Base-by-base conservation (phyloP, 768 basidiomycete genomes). In the Amyloporia xantha region DNA sequence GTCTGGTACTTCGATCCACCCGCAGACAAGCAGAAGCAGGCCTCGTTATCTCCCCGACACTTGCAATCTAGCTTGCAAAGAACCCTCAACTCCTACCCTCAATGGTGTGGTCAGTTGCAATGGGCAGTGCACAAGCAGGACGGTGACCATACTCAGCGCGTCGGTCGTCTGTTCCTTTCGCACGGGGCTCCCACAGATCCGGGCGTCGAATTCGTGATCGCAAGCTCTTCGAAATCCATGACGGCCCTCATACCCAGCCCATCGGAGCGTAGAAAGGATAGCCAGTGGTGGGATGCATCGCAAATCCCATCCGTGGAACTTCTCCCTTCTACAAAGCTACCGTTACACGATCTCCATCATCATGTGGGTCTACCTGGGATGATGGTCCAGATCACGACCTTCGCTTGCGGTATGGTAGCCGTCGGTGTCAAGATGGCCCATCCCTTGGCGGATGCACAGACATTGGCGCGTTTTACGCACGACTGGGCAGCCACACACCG, bases 391-490 rank as follows among this genome's bases (percentile, higher is more conserved):
- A 28, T 67, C 25, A 69, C 67, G 4, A 59, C 50, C 2, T 65
- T 70, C 46, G 50, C 57, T n/a, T 54, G 50, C 33, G 59, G 59
- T 17, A 63, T 59, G 2, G 40, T 62, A 12, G 60, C 60, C 2
- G 59, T 70, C 25, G 64, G 59, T 11, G 43, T 68, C n/a, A 64
- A 66, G 56, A 45, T 67, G 21, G 59, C 62, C 5, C 70, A 70
- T 44, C 56, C 63, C 1, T 36, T 71, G 5, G 70, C 66, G 5
- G 70, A 71, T 47, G 70, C 68, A 7, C 67, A 67, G 28, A 59
- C 67, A 2, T 43, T 71, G 47, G 43, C 61, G 13, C 57, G 55
- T 7, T 71, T 71, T 48, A 54, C 63, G 17, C 59, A 62, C n/a
- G 64, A 67, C 50, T 71, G 70, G 70, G 62, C 64, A 13, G 43